A percentile compares a stretch with the other conserved stretches of the same genome.
These are phyloP conservation scores for Cyclotella kingstonii DNA, from an alignment of 108 stramenopile genomes.

Conservation along the genomic window DNA sequence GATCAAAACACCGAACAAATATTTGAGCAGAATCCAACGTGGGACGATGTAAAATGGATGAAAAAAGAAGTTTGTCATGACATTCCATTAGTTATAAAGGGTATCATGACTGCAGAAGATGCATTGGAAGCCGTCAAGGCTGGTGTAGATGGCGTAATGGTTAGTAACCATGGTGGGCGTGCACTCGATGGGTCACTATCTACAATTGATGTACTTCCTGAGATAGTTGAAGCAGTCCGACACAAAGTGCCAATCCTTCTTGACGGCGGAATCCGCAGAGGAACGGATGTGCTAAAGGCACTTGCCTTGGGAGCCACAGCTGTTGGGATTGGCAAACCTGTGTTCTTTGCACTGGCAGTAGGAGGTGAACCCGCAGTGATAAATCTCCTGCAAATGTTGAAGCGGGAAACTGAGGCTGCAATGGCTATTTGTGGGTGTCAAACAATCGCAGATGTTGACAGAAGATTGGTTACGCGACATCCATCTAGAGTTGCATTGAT, in stretches of 20 bases:
- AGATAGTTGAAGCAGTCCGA: slow-evolving; percentile 70
- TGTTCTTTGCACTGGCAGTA: slow-evolving; percentile 86
- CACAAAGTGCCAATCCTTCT: slow-evolving; percentile 78
- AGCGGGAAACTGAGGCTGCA: slow-evolving; percentile 71
- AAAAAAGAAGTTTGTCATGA: slow-evolving; percentile 48
- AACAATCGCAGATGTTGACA: slow-evolving; percentile 36
- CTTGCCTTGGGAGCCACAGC: slow-evolving; percentile 88
- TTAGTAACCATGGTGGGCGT: slow-evolving; percentile 94
- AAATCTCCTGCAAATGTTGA: slow-evolving; percentile 57
- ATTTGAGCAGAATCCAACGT: slow-evolving; percentile 73
- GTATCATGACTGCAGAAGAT: slow-evolving; percentile 94
- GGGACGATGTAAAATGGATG: slow-evolving; percentile 90
- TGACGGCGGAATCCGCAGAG: slow-evolving; percentile 88
- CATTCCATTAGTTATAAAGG: slow-evolving; percentile 87
- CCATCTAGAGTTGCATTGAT: slow-evolving; percentile 18
- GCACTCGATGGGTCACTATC: slow-evolving; percentile 85
- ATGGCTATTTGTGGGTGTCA: slow-evolving; percentile 75
- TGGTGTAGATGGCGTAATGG: slow-evolving; percentile 89
- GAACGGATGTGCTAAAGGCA: slow-evolving; percentile 87
- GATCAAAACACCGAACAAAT: slow-evolving; percentile 84
- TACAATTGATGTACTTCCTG: slow-evolving; percentile 86
- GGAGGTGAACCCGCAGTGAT: slow-evolving; percentile 72
- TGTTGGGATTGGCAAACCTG: slow-evolving; percentile 90
- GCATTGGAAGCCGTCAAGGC: slow-evolving; percentile 72
- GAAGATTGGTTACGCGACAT: slow-evolving; percentile 29